phyloP scores from a whole-genome alignment of 805 yeast genomes.

The Zygosaccharomyces gambellarensis region DNA sequence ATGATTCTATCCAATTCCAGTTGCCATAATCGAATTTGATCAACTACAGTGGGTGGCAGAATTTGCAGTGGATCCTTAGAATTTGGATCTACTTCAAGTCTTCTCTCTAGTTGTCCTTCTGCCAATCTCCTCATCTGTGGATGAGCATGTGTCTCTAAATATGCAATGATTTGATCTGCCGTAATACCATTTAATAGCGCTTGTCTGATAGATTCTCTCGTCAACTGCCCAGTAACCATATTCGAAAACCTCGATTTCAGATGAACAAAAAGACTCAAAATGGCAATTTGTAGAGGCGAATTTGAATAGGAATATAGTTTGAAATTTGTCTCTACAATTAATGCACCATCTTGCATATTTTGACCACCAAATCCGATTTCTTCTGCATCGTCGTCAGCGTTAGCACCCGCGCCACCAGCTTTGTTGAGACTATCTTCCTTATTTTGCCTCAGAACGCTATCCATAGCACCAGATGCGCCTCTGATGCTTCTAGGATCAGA shows the following conservation, averaged over 20 bases:
- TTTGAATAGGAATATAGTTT: constrained; percentile 89
- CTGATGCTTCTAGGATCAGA: constrained; percentile 72
- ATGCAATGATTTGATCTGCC: constrained; percentile 88
- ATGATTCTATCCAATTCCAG: constrained; percentile 89
- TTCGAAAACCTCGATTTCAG: constrained; percentile 80
- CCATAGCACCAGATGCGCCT: constrained; percentile 71
- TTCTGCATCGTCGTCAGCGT: constrained; percentile 28
- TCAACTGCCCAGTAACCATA: constrained; percentile 88
- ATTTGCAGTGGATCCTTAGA: constrained; percentile 54
- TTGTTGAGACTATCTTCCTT: constrained; percentile 18
- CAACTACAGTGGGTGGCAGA: constrained; percentile 93
- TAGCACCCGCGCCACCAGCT: constrained; percentile 13
- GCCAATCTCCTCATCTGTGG: constrained; percentile 79
- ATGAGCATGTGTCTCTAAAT: constrained; percentile 88
- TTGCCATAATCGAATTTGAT: constrained; percentile 95
- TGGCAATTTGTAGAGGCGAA: constrained; percentile 92
- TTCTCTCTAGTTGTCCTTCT: constrained; percentile 61
- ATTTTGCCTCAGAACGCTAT: constrained; percentile 49
- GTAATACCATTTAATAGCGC: constrained; percentile 88
- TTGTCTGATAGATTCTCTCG: constrained; percentile 82
- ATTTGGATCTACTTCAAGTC: constrained; percentile 51
- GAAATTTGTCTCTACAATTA: constrained; percentile 90
- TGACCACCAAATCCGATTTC: constrained; percentile 24
- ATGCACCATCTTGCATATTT: constrained; percentile 49
- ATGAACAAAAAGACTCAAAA: constrained; percentile 82